These are phyloP conservation scores for Zea mays DNA, from an alignment of 176 grass and related monocot genomes.

Conservation along the genomic window Zm-B73-REFERENCE-NAM-5.0 NC_050103.1:14486501-14487000, in stretches of 20 bases:
- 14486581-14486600: constrained; percentile 38
- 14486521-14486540: not conserved
- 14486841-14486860: constrained; percentile 78
- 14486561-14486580: constrained; percentile 74
- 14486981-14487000: constrained; percentile 4
- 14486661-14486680: constrained; percentile 65
- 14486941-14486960: not conserved
- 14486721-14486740: constrained; percentile 24
- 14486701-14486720: constrained; percentile 61
- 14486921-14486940: constrained; percentile 64
- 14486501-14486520: not conserved
- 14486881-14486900: constrained; percentile 72
- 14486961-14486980: not conserved
- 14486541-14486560: constrained; percentile 79
- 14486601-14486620: constrained; percentile 61
- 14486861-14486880: constrained; percentile 66
- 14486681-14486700: constrained; percentile 74
- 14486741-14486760: constrained; percentile 26
- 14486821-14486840: constrained; percentile 80
- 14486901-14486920: constrained; percentile 83
- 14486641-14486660: constrained; percentile 67
- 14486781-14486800: constrained; percentile 44
- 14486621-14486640: constrained; percentile 89
- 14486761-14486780: constrained; percentile 23
- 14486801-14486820: constrained; percentile 63